These are phyloP conservation scores for Tylopilus sp. DNA, from an alignment of 1,284 basidiomycete species.

Conservation along the genomic window DNA sequence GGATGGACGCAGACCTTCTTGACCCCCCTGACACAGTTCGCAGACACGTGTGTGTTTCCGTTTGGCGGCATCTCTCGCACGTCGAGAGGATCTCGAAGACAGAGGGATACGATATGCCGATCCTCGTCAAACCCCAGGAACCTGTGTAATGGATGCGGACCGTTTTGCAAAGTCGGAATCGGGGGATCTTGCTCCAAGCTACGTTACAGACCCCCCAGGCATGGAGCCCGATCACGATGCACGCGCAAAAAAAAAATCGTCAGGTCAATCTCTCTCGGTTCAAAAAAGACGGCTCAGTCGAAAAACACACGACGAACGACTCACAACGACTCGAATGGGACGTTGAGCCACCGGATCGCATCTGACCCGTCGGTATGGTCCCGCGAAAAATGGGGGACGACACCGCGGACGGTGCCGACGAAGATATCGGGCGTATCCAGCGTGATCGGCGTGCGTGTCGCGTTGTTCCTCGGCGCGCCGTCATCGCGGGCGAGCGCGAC, in stretches of 20 bases:
- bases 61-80: slow-evolving; percentile 66
- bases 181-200: slow-evolving; percentile 64
- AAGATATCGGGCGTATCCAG: slow-evolving; percentile 62
- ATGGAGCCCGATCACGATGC: not conserved
- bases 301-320: slow-evolving; percentile 36
- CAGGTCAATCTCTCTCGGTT: too few species aligned
- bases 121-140: slow-evolving; percentile 53
- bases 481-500: slow-evolving; percentile 17
- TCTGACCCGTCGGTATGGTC: slow-evolving; percentile 52
- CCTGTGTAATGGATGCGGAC: slow-evolving; percentile 50
- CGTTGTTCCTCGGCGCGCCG: not conserved
- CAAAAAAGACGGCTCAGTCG: not conserved
- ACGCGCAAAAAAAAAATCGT: not conserved
- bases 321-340: slow-evolving; percentile 80
- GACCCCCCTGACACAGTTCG: slow-evolving; percentile 49
- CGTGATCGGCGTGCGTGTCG: slow-evolving; percentile 21
- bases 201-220: not conserved
- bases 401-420: slow-evolving; percentile 63
- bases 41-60: slow-evolving; percentile 52
- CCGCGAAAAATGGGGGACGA: slow-evolving; percentile 68
- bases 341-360: slow-evolving; percentile 58
- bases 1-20: slow-evolving; percentile 48
- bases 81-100: slow-evolving; percentile 64
- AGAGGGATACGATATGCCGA: slow-evolving; percentile 55
- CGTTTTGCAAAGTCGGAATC: slow-evolving; percentile 51